These are phyloP conservation scores for Angophora floribunda DNA, from an alignment of 345 rosid species.

Conservation along the genomic window DNA sequence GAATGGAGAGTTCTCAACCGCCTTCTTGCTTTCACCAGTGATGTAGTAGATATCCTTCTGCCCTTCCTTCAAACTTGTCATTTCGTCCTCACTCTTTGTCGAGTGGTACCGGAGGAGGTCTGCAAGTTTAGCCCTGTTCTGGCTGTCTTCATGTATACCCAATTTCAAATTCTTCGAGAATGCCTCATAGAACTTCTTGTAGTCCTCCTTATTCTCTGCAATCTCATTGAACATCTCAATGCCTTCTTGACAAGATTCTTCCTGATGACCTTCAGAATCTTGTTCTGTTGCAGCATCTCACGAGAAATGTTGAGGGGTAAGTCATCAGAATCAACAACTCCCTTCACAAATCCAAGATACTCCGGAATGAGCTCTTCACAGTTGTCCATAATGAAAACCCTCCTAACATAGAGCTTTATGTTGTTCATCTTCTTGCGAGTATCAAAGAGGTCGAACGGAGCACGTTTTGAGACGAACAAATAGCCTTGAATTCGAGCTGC, in stretches of 20 bases:
- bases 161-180: conserved; percentile 37
- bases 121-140: conserved; percentile 32
- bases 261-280: conserved; percentile 37
- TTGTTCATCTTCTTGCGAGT: conserved; percentile 37
- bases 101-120: conserved; percentile 34
- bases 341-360: conserved; percentile 31
- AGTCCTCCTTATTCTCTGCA: conserved; percentile 37
- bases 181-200: conserved; percentile 30
- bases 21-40: conserved; percentile 38
- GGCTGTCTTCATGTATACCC: conserved; percentile 41
- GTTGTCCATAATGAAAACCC: conserved; percentile 46
- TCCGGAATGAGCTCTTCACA: conserved; percentile 43
- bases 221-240: conserved; percentile 44
- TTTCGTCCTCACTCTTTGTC: conserved; percentile 24
- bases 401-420: conserved; percentile 37
- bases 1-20: conserved; percentile 46
- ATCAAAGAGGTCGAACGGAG: conserved; percentile 37
- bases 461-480: conserved; percentile 29
- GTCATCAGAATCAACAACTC: conserved; percentile 42
- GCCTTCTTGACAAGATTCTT: conserved; percentile 40
- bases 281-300: conserved; percentile 41
- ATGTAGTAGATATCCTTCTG: conserved; percentile 38
- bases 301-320: conserved; percentile 41
- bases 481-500: conserved; percentile 38
- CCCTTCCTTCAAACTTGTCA: conserved; percentile 37